These are phyloP conservation scores for Bjerkandera adusta DNA, from an alignment of 1,284 basidiomycete genomes.

Conservation along the genomic window DNA sequence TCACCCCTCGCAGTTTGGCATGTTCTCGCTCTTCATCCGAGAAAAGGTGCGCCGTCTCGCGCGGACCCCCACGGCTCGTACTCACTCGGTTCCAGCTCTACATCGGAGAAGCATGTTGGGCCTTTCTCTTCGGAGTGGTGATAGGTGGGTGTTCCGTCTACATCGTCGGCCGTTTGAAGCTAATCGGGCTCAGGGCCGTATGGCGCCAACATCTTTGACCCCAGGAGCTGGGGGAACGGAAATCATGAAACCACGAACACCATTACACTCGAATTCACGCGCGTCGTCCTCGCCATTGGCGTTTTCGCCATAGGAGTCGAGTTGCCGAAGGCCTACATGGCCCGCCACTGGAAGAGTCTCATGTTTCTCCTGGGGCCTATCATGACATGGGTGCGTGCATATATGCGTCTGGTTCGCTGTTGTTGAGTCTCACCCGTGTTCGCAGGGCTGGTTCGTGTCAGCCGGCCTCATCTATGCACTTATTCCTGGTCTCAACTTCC, in stretches of 20 bases:
- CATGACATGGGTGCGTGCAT: slow-evolving; percentile 86
- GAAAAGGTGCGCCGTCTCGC: slow-evolving; percentile 61
- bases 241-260: slow-evolving; percentile 54
- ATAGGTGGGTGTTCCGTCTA: slow-evolving; percentile 50
- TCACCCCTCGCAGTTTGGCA: slow-evolving; percentile 68
- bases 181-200: slow-evolving; percentile 65
- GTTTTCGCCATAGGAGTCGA: slow-evolving; percentile 99
- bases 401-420: not conserved
- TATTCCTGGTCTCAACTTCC: slow-evolving; percentile 84
- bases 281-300: slow-evolving; percentile 95
- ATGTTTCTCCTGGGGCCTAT: slow-evolving; percentile 86
- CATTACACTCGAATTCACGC: slow-evolving; percentile 88
- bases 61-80: not conserved
- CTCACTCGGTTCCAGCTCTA: slow-evolving; percentile 58
- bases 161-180: not conserved
- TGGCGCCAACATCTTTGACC: slow-evolving; percentile 84
- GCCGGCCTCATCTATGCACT: slow-evolving; percentile 88
- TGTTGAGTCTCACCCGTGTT: no score
- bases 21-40: slow-evolving; percentile 92
- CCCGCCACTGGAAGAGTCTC: slow-evolving; percentile 87
- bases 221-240: slow-evolving; percentile 74
- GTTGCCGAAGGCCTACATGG: slow-evolving; percentile 91
- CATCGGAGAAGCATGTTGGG: slow-evolving; percentile 95
- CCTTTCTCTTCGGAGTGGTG: slow-evolving; percentile 93
- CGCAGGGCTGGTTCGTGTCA: slow-evolving; percentile 88